Conservation (phyloP, 805 yeast species). For the Lachancea meyersii region DNA sequence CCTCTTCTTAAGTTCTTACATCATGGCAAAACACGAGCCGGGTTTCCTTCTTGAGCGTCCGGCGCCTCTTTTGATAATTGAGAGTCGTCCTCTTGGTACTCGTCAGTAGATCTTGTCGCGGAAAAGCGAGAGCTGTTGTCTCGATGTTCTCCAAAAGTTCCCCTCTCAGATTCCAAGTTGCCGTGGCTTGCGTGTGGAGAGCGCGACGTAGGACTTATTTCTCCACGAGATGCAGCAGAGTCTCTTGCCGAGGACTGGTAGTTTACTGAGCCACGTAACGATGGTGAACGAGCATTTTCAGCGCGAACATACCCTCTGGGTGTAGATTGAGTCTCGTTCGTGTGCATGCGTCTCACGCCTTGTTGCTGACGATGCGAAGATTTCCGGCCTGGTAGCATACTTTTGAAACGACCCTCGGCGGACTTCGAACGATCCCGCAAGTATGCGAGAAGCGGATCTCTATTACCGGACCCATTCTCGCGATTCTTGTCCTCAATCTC, state of each 20-base stretch:
- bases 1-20: neutral
- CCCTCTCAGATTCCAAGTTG: neutral
- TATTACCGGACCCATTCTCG: slow-evolving; percentile 8
- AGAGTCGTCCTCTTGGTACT: neutral
- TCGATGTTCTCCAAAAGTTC: neutral
- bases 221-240: neutral
- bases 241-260: neutral
- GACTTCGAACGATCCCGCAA: slow-evolving; percentile 18
- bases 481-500: slow-evolving; percentile 40
- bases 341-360: too few relatives aligned
- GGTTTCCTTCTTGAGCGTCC: slow-evolving; percentile 1
- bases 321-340: too few relatives aligned
- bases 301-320: too few relatives aligned
- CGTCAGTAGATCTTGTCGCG: too few relatives aligned
- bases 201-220: slow-evolving; percentile 1
- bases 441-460: slow-evolving; percentile 29
- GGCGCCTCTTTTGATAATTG: slow-evolving; percentile 4
- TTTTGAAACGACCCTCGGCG: slow-evolving; percentile 3
- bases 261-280: slow-evolving; percentile 2
- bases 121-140: too few relatives aligned
- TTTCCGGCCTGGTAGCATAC: neutral
- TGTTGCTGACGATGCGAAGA: too few relatives aligned
- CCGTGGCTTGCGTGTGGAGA: neutral
- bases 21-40: neutral
- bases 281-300: neutral